Conservation (phyloP, 495 filamentous ascomycete species). For the Articulospora tetracladia region DNA sequence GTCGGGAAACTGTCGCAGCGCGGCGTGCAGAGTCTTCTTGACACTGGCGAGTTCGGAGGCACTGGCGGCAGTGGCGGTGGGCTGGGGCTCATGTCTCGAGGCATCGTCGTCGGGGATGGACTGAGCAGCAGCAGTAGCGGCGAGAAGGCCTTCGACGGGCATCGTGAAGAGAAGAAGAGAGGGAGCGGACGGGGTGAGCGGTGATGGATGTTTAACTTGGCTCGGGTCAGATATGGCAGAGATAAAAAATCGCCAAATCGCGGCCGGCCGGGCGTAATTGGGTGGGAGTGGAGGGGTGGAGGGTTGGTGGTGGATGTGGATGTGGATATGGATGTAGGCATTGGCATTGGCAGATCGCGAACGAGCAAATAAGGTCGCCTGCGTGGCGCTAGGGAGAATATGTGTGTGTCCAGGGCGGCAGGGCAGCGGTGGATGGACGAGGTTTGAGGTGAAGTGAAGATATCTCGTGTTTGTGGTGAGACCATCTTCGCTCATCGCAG, state of each 20-base stretch:
- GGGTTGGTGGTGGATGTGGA: not conserved
- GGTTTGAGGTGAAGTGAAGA: no score
- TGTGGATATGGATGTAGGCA: not conserved
- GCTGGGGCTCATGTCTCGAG: slow-evolving; percentile 48
- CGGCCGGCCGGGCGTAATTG: not conserved
- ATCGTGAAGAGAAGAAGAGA: slow-evolving; percentile 53
- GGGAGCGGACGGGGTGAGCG: slow-evolving; percentile 23
- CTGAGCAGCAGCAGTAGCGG: slow-evolving; percentile 14
- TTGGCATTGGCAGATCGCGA: not conserved
- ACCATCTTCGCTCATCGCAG: no score
- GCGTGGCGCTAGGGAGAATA: not conserved
- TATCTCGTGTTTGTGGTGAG: no score
- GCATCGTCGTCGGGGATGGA: slow-evolving; percentile 35
- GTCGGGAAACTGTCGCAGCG: slow-evolving; percentile 67
- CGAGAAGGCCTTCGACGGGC: slow-evolving; percentile 36
- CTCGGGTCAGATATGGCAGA: slow-evolving; percentile 23
- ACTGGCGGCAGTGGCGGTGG: slow-evolving; percentile 63
- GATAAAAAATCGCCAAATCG: slow-evolving; percentile 21
- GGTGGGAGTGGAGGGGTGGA: not conserved
- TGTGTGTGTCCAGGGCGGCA: not conserved
- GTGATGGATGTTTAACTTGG: slow-evolving; percentile 8
- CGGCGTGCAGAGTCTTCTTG: slow-evolving; percentile 65
- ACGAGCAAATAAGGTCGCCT: not conserved
- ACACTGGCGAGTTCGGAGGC: slow-evolving; percentile 88
- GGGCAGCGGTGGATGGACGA: no score